Conservation (phyloP, 225 moss, liverwort and hornwort species). For the Lunularia cruciata region DNA sequence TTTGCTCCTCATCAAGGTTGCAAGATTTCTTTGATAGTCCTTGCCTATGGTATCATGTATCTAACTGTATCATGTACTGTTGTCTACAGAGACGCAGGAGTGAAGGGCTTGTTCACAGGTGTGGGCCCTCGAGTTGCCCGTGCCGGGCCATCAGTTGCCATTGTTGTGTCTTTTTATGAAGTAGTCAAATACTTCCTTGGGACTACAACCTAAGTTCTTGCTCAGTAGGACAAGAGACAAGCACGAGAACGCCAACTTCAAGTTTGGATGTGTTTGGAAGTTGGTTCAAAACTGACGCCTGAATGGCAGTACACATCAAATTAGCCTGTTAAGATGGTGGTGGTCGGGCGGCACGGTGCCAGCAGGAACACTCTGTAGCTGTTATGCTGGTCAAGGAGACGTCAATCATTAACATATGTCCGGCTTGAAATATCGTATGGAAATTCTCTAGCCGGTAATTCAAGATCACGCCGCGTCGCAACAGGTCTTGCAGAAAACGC, state of each 20-base stretch:
- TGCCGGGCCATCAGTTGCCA: constrained; percentile 91
- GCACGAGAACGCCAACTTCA: too few relatives aligned
- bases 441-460: neutral
- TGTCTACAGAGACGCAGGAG: constrained; percentile 64
- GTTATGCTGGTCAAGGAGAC: too few relatives aligned
- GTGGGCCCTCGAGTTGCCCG: constrained; percentile 89
- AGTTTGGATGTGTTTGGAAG: neutral
- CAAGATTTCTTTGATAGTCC: too few relatives aligned
- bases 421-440: neutral
- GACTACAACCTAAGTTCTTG: neutral
- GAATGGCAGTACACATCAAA: neutral
- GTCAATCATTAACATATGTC: too few relatives aligned
- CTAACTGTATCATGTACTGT: too few relatives aligned
- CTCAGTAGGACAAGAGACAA: neutral
- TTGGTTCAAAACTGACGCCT: neutral
- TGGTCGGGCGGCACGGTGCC: neutral
- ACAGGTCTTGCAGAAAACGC: neutral
- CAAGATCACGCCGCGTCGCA: neutral
- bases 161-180: constrained; percentile 95
- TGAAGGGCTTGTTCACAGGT: constrained; percentile 81
- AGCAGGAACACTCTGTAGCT: too few relatives aligned
- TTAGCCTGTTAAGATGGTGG: neutral
- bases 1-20: too few relatives aligned
- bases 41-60: too few relatives aligned
- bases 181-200: constrained; percentile 79